Percentiles rank a stretch among this genome's conserved stretches.
These are phyloP conservation scores for Clavispora fructus DNA, from an alignment of 805 yeast species.

Conservation along the genomic window DNA sequence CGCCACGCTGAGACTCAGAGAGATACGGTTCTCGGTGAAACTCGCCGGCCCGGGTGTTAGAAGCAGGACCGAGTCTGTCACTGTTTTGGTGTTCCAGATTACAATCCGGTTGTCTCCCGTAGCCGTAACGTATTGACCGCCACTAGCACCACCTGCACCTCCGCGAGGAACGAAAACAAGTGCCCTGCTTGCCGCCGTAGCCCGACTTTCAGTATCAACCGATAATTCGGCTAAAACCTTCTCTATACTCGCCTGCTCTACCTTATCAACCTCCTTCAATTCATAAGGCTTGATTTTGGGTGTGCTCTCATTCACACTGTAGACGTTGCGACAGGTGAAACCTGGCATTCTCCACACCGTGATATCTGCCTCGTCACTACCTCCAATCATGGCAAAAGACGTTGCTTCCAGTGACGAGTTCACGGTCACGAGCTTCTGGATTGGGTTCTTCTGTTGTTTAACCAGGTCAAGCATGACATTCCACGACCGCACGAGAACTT, in stretches of 20 bases:
- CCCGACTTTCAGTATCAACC: conserved; percentile 13
- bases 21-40: conserved; percentile 10
- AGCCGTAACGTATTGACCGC: conserved; percentile 18
- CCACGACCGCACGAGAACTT: conserved; percentile 56
- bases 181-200: conserved; percentile 4
- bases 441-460: conserved; percentile 27
- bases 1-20: conserved; percentile 9
- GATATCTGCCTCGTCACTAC: conserved; percentile 53
- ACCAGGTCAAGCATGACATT: conserved; percentile 40
- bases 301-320: conserved; percentile 14
- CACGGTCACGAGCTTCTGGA: conserved; percentile 41
- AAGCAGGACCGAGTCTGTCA: conserved; percentile 7
- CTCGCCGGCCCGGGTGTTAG: not conserved
- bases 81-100: conserved; percentile 22
- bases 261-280: conserved; percentile 16
- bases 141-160: not conserved
- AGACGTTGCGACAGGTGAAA: conserved; percentile 46
- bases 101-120: conserved; percentile 24
- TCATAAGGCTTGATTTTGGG: conserved; percentile 21
- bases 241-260: conserved; percentile 14
- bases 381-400: conserved; percentile 57
- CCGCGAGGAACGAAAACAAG: conserved; percentile 1
- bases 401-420: not conserved
- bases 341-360: conserved; percentile 73
- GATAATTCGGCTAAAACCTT: conserved; percentile 15